Conservation (phyloP, 1,284 basidiomycete genomes). For the Ceratobasidium sp. region DNA sequence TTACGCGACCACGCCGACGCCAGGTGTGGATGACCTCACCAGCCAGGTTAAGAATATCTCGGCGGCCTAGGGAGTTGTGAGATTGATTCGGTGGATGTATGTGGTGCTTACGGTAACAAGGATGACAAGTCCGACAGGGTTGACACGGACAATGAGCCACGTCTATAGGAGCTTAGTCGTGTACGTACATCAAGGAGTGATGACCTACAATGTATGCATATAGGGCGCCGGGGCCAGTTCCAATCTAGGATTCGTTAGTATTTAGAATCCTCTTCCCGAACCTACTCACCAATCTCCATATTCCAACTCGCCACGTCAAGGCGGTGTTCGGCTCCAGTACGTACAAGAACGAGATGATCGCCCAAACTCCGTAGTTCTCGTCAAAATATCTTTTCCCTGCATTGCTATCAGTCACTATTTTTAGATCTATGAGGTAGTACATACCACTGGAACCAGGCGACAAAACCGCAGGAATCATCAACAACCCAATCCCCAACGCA, state of each 20-base stretch:
- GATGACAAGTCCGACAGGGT: conserved; percentile 56
- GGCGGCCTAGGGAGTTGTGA: conserved; percentile 41
- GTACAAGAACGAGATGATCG: conserved; percentile 31
- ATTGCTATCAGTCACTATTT: not conserved
- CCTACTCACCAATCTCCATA: conserved; percentile 22
- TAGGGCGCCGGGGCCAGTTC: conserved; percentile 8
- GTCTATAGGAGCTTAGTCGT: not conserved
- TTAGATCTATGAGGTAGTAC: not conserved
- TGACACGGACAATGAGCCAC: conserved; percentile 41
- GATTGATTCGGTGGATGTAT: not conserved
- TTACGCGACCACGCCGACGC: conserved; percentile 58
- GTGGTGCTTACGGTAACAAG: conserved; percentile 51
- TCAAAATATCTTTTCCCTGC: conserved; percentile 22
- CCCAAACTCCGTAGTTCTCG: conserved; percentile 16
- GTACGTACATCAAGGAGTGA: not conserved
- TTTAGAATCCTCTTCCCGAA: not conserved
- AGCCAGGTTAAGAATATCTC: conserved; percentile 59
- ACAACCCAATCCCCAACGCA: conserved; percentile 18
- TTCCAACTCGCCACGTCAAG: conserved; percentile 25
- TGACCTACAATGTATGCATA: conserved; percentile 34
- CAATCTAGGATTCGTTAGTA: conserved; percentile 8
- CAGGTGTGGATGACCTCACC: conserved; percentile 52
- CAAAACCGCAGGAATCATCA: conserved; percentile 23
- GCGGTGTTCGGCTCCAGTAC: conserved; percentile 31
- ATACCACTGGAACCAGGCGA: not conserved